Evolutionary conservation across 345 rosid genomes (phyloP), one percentile per base, ranked within the genome.

Genomic region (Balakata baccata): DNA sequence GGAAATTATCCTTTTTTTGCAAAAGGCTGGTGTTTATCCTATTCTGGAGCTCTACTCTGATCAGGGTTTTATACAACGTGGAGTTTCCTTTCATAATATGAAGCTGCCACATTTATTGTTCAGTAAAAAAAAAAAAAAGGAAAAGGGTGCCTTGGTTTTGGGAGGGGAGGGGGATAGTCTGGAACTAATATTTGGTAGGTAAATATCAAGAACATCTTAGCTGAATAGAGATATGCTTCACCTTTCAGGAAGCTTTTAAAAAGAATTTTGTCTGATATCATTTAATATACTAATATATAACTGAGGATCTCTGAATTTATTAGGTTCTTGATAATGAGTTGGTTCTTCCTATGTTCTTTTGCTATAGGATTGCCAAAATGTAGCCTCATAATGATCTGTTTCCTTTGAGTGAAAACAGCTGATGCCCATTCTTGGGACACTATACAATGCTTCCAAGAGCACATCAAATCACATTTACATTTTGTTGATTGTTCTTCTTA

Each of bases 381-480:
- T 43, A 18, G 11, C 29, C 57, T 76, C 49, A 70, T 64, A 37
- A 69, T n/a, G 49, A 59, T 78, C 34, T 79, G 20, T 76, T 81
- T 69, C 70, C 62, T 65, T 43, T 16, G 20, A 16, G 70, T 83
- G 81, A 66, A 53, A 70, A 75, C 96, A 95, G 99, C 83, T 95
- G 87, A 84, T 95, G 86, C 98, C 99, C 64, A 89, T 95, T 79
- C 85, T 95, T 88, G 99, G 92, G 83, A 89, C 94, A 18, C 75
- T 95, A 68, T 95, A 89, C 74, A 91, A 86, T 82, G 87, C 96
- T 77, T 89, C 96, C 8, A 92, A 81, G 86, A 92, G 85, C 86
- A 91, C 97, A 10, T 84, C 99, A 65, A 95, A 92, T 85, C 99
- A 95, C 72, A 92, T 95, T 74, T 95, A 95, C 84, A 92, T 95